These are phyloP conservation scores for Trypanosoma platydactyli DNA, from an alignment of 208 protist genomes.

Conservation along the genomic window DNA sequence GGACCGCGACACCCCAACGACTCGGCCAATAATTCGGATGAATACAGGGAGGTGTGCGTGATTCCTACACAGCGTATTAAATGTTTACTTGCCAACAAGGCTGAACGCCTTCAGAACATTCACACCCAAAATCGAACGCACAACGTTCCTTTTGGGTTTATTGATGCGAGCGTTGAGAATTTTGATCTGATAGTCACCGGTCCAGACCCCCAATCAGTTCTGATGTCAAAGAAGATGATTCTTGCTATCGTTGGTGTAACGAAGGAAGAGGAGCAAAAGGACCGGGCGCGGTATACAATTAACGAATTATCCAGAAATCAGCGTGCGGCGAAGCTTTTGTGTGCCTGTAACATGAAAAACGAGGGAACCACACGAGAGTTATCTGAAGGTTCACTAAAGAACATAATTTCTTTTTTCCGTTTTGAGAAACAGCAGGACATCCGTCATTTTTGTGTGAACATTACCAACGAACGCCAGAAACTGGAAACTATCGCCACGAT, in stretches of 20 bases:
- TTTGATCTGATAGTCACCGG: constrained; percentile 74
- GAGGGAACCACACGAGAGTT: constrained; percentile 63
- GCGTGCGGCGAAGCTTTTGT: constrained; percentile 58
- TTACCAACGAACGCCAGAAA: constrained; percentile 76
- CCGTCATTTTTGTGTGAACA: constrained; percentile 78
- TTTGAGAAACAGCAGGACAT: constrained; percentile 81
- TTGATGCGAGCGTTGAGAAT: constrained; percentile 53
- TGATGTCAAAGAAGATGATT: constrained; percentile 65
- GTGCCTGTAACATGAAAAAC: constrained; percentile 83
- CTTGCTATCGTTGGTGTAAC: constrained; percentile 53
- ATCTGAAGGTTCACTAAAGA: constrained; percentile 68
- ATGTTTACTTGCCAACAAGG: constrained; percentile 69
- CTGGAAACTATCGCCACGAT: constrained; percentile 78
- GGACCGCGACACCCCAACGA: constrained; percentile 15
- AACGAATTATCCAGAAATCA: constrained; percentile 84
- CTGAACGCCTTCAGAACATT: constrained; percentile 58
- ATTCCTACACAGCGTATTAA: constrained; percentile 82
- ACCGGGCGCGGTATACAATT: constrained; percentile 79
- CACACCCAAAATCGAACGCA: constrained; percentile 65
- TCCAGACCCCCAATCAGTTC: constrained; percentile 51
- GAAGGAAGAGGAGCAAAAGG: constrained; percentile 67
- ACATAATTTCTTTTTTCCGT: constrained; percentile 76
- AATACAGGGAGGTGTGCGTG: constrained; percentile 38
- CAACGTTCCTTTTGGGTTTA: constrained; percentile 69
- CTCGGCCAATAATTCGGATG: constrained; percentile 32